phyloP scores from a whole-genome alignment of 2,329 filamentous ascomycete species.

The Colletotrichum tamarilloi region DNA sequence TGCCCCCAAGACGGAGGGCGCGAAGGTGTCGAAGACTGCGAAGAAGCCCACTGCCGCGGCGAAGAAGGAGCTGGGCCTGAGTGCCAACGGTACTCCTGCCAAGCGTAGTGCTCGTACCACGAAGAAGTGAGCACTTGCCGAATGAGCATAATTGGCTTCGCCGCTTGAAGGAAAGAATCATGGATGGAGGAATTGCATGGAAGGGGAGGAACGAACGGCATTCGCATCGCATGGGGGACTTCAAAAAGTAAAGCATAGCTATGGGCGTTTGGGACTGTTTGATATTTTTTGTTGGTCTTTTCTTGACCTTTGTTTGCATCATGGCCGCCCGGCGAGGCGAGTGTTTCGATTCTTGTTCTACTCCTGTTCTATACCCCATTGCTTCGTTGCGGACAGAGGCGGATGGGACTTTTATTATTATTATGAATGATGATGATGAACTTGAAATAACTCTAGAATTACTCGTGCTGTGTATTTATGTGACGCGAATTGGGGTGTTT shows the following conservation, averaged over 20 bases:
- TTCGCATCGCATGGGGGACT: not conserved
- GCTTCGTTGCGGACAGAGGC: not conserved
- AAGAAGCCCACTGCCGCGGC: conserved; percentile 30
- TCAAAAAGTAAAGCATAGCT: not conserved
- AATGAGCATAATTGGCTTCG: not conserved
- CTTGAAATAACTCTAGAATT: not conserved
- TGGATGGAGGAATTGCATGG: not conserved
- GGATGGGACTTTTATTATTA: not conserved
- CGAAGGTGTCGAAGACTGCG: conserved; percentile 43
- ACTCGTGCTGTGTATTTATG: not conserved
- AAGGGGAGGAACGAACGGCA: not conserved
- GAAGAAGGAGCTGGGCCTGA: conserved; percentile 23
- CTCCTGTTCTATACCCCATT: conserved; percentile 11
- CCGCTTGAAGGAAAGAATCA: not conserved
- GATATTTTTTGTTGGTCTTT: not conserved
- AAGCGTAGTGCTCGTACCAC: conserved; percentile 24
- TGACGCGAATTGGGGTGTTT: too few relatives aligned
- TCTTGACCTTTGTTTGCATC: not conserved
- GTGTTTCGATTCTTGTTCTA: not conserved
- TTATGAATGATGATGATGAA: not conserved
- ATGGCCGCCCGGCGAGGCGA: not conserved
- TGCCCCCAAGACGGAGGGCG: conserved; percentile 43
- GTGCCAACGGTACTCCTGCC: conserved; percentile 30
- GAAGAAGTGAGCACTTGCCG: not conserved
- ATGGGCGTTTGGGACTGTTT: conserved; percentile 1